Evolutionary conservation across 768 basidiomycete species (phyloP).

Genomic region (Podaxis mareebaensis): DNA sequence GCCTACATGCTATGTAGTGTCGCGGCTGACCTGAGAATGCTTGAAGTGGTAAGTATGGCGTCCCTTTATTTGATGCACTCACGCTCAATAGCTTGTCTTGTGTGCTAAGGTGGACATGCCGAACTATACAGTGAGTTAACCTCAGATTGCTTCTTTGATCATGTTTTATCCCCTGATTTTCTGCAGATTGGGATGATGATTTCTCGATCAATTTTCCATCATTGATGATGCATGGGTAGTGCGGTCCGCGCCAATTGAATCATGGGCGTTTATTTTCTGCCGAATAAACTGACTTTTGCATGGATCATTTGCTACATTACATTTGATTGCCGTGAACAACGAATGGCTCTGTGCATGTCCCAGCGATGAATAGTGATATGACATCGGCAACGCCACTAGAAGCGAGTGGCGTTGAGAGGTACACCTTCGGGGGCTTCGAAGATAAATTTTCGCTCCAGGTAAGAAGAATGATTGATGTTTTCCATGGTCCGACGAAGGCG

Average conservation of each 20-base stretch:
- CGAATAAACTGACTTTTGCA: background rate
- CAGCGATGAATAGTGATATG: background rate
- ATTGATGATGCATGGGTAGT: conserved; percentile 10
- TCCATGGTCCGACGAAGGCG: conserved; percentile 1
- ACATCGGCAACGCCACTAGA: background rate
- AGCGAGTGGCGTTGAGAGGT: background rate
- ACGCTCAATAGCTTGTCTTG: background rate
- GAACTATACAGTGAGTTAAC: conserved; percentile 53
- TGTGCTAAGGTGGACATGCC: conserved; percentile 59
- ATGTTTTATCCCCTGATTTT: background rate
- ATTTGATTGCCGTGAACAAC: background rate
- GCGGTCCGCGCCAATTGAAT: background rate
- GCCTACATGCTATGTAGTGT: conserved; percentile 39
- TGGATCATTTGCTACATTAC: background rate
- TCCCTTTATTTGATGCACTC: conserved; percentile 9
- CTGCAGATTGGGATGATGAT: conserved; percentile 58
- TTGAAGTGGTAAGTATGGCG: conserved; percentile 51
- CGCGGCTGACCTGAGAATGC: conserved; percentile 59
- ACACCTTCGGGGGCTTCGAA: background rate
- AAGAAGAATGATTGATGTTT: background rate
- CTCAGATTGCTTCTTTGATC: background rate
- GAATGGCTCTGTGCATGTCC: background rate
- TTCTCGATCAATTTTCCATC: conserved; percentile 40
- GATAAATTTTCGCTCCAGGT: background rate
- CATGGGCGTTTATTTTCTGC: background rate